phyloP scores from a whole-genome alignment of 2,329 filamentous ascomycete genomes.

The Coleophoma eucalyptorum region DNA sequence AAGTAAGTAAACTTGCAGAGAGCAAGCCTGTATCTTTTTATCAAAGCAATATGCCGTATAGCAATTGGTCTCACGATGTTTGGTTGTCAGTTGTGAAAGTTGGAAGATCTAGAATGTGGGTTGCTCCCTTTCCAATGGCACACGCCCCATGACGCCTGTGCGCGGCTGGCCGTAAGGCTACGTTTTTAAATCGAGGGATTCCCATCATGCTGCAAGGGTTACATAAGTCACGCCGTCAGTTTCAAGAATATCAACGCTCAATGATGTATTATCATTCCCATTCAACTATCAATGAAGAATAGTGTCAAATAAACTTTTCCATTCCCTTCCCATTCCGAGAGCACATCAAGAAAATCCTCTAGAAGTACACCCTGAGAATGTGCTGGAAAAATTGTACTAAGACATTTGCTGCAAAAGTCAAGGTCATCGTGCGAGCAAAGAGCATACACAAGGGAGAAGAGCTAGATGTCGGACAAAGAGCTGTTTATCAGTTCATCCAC shows the following conservation, averaged over 20 bases:
- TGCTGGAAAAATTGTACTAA: conserved; percentile 31
- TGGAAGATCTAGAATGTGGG: conserved; percentile 6
- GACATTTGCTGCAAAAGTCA: conserved; percentile 19
- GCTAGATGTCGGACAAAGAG: conserved; percentile 26
- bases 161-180: conserved; percentile 6
- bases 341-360: conserved; percentile 28
- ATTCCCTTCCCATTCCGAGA: conserved; percentile 26
- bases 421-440: conserved; percentile 27
- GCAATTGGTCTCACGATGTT: no score
- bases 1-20: neutral
- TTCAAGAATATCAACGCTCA: neutral
- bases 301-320: conserved; percentile 27
- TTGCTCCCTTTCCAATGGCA: neutral
- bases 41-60: no score
- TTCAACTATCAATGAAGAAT: conserved; percentile 14
- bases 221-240: no score
- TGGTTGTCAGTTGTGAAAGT: neutral
- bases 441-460: conserved; percentile 16
- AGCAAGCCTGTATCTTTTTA: no score
- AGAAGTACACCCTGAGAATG: conserved; percentile 32
- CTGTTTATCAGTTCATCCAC: conserved; percentile 6
- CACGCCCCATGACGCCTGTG: conserved; percentile 12
- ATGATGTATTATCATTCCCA: conserved; percentile 5
- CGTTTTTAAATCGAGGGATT: neutral
- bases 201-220: no score